phyloP scores from a whole-genome alignment of 2,329 filamentous ascomycete genomes.

The Pyricularia pennisetigena region DNA sequence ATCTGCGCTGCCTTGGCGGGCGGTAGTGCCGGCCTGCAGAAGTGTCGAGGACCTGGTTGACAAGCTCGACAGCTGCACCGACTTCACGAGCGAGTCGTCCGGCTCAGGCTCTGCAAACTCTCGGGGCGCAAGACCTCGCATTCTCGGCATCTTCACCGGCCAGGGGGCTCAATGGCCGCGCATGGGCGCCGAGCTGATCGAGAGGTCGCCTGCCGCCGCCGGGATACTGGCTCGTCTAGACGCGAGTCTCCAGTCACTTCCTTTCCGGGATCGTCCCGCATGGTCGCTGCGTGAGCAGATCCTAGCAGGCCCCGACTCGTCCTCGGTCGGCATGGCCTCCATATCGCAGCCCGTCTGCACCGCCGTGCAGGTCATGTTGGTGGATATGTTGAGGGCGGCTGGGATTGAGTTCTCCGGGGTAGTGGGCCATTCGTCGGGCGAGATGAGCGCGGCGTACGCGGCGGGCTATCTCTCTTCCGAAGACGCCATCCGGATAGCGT shows the following conservation, averaged over 20 bases:
- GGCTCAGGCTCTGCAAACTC: background rate
- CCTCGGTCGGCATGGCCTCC: background rate
- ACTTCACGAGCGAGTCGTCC: background rate
- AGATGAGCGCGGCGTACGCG: constrained; percentile 22
- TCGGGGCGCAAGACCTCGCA: constrained; percentile 10
- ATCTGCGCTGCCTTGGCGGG: background rate
- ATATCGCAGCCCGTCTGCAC: constrained; percentile 23
- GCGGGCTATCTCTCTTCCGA: constrained; percentile 12
- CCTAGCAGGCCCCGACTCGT: background rate
- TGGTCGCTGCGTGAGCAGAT: background rate
- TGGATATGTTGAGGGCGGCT: constrained; percentile 23
- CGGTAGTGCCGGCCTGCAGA: background rate
- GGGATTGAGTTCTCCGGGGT: constrained; percentile 15
- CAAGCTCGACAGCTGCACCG: background rate
- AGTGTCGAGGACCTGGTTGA: background rate
- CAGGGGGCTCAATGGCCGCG: constrained; percentile 20
- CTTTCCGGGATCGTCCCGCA: background rate
- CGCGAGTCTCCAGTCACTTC: background rate
- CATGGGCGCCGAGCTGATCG: constrained; percentile 16
- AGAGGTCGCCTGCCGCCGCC: background rate
- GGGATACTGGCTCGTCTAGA: background rate
- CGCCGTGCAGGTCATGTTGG: constrained; percentile 28
- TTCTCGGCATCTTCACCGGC: constrained; percentile 18
- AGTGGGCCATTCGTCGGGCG: constrained; percentile 24
- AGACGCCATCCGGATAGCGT: constrained; percentile 12